Conservation (phyloP, 257 asterid species). For the Buddleja alternifolia region DNA sequence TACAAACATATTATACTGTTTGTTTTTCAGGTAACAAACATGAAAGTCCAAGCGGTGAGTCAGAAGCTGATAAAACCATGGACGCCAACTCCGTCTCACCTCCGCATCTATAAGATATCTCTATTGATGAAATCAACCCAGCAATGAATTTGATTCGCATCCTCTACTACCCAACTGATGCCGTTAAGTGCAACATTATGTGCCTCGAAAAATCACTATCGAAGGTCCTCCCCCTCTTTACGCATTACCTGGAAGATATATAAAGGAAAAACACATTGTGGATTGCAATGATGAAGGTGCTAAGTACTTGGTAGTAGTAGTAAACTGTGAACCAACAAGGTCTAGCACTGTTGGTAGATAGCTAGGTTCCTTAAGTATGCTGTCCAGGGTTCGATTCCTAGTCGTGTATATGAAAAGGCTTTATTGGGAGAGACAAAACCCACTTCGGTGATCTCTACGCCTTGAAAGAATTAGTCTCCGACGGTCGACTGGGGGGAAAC, state of each 20-base stretch:
- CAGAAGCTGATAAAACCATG: constrained; percentile 26
- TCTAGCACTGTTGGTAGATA: too few species aligned
- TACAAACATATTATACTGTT: too few species aligned
- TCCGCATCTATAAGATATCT: constrained; percentile 25
- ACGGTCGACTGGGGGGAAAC: too few species aligned
- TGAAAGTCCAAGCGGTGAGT: background rate
- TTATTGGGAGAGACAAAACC: too few species aligned
- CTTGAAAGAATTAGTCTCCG: too few species aligned
- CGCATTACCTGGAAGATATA: constrained; percentile 29
- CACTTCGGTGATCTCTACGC: too few species aligned
- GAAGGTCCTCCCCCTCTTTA: constrained; percentile 11
- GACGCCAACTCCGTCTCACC: constrained; percentile 22
- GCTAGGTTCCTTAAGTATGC: too few species aligned
- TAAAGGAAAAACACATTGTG: constrained; percentile 7
- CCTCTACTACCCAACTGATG: constrained; percentile 7
- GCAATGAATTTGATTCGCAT: constrained; percentile 26
- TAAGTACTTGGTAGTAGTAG: background rate
- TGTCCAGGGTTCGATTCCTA: too few species aligned
- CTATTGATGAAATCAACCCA: constrained; percentile 31
- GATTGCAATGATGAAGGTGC: constrained; percentile 33
- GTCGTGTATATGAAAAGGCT: too few species aligned
- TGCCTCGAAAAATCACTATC: constrained; percentile 20
- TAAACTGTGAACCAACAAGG: too few species aligned
- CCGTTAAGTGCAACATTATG: background rate
- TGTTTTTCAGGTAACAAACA: too few species aligned